Conservation (phyloP, 2,329 filamentous ascomycete species). For the Colletotrichum sidae region DNA sequence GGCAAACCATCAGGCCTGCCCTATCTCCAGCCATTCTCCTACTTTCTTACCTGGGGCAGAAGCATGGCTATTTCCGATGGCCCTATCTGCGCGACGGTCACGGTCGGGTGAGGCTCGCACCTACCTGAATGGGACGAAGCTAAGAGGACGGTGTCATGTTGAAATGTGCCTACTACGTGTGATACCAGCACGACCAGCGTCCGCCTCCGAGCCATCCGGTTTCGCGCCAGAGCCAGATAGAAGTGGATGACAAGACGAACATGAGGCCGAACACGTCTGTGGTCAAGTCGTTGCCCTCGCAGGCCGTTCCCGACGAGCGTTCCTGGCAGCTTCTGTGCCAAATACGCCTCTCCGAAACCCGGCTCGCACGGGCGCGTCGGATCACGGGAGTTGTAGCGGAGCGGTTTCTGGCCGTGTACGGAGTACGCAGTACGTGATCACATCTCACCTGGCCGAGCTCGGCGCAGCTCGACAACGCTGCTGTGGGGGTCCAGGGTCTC, state of each 20-base stretch:
- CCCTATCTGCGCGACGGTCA: slow-evolving; percentile 9
- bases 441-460: neutral
- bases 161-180: neutral
- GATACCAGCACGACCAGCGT: slow-evolving; percentile 3
- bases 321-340: slow-evolving; percentile 26
- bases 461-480: slow-evolving; percentile 1
- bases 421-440: neutral
- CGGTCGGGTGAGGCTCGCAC: neutral
- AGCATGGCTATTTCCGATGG: slow-evolving; percentile 2
- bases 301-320: slow-evolving; percentile 21
- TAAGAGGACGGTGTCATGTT: slow-evolving; percentile 10
- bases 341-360: slow-evolving; percentile 22
- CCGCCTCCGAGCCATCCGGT: slow-evolving; percentile 34
- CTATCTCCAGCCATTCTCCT: neutral
- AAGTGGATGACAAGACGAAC: slow-evolving; percentile 35
- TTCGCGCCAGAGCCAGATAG: slow-evolving; percentile 21
- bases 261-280: slow-evolving; percentile 24
- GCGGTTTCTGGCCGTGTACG: neutral
- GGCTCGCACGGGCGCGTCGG: slow-evolving; percentile 20
- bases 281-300: slow-evolving; percentile 13
- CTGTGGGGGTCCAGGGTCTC: slow-evolving; percentile 23
- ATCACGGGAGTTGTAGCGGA: slow-evolving; percentile 14
- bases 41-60: neutral
- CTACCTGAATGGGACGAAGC: slow-evolving; percentile 17
- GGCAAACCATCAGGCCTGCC: slow-evolving; percentile 11